Conservation (phyloP, 1,139 yeast genomes). For the Geotrichum aggregatum region DNA sequence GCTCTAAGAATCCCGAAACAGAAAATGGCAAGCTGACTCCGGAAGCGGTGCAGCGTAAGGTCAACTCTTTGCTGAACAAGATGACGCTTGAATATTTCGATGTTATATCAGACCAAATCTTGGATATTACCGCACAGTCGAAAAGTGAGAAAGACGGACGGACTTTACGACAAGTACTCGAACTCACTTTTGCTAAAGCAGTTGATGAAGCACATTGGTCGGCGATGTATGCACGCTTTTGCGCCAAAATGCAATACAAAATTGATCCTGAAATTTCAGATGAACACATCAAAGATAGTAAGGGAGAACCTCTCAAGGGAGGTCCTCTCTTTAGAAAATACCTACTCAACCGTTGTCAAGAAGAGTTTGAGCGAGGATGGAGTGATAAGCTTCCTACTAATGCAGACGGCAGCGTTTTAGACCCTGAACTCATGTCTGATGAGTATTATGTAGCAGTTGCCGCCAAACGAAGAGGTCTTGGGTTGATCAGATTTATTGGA, state of each 20-base stretch:
- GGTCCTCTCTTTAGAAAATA: constrained; percentile 76
- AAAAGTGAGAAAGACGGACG: constrained; percentile 81
- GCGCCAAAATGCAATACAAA: constrained; percentile 71
- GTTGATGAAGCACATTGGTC: constrained; percentile 99
- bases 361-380: constrained; percentile 96
- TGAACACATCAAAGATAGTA: constrained; percentile 47
- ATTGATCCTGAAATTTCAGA: constrained; percentile 68
- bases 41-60: constrained; percentile 80
- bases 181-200: constrained; percentile 89
- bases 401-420: constrained; percentile 58
- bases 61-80: constrained; percentile 84
- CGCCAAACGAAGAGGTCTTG: constrained; percentile 97
- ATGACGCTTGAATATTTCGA: constrained; percentile 91
- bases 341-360: constrained; percentile 82
- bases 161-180: constrained; percentile 75
- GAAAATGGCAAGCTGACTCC: constrained; percentile 51
- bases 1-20: constrained; percentile 41
- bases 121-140: constrained; percentile 78
- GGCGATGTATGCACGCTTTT: constrained; percentile 90
- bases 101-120: constrained; percentile 68
- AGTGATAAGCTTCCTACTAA: constrained; percentile 76
- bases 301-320: constrained; percentile 56
- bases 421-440: constrained; percentile 89
- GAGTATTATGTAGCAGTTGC: constrained; percentile 90
- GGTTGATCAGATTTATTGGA: constrained; percentile 93